Evolutionary conservation across 805 yeast species (phyloP).

Genomic region (Soucietia sequanensis): DNA sequence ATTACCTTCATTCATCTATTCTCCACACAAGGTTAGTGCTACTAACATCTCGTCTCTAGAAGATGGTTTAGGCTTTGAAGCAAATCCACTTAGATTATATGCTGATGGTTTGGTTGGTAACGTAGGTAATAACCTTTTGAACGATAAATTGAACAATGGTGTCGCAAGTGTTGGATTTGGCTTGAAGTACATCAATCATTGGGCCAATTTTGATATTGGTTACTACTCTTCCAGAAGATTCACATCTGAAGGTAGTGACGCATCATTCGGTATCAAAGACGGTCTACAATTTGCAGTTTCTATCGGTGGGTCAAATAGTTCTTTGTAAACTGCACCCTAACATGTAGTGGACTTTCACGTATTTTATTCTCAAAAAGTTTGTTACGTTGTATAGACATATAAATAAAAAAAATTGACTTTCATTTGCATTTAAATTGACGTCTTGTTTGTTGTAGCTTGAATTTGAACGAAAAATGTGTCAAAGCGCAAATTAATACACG

Average conservation of each 20-base stretch:
- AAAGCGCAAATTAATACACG: too few relatives aligned
- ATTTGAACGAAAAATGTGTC: too few relatives aligned
- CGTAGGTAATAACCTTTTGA: constrained; percentile 30
- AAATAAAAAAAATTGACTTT: too few relatives aligned
- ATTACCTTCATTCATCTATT: constrained; percentile 47
- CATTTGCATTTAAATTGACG: too few relatives aligned
- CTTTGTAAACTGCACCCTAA: neutral
- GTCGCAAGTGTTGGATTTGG: constrained; percentile 36
- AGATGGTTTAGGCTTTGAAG: constrained; percentile 14
- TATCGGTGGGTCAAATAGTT: constrained; percentile 35
- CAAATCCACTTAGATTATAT: constrained; percentile 50
- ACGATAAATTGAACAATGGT: constrained; percentile 13
- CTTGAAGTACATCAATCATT: constrained; percentile 33
- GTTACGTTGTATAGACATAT: too few relatives aligned
- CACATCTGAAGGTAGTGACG: constrained; percentile 9
- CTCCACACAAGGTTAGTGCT: constrained; percentile 12
- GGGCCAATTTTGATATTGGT: constrained; percentile 44
- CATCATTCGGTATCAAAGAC: constrained; percentile 29
- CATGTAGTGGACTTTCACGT: too few relatives aligned
- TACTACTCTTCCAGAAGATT: constrained; percentile 30
- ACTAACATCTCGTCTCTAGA: constrained; percentile 6
- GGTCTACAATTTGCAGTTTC: constrained; percentile 39
- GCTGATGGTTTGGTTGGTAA: constrained; percentile 67
- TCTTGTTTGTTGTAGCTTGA: too few relatives aligned
- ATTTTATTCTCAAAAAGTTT: too few relatives aligned